Evolutionary conservation across 495 filamentous ascomycete species (phyloP).

Genomic region (Umbilicaria muhlenbergii): DNA sequence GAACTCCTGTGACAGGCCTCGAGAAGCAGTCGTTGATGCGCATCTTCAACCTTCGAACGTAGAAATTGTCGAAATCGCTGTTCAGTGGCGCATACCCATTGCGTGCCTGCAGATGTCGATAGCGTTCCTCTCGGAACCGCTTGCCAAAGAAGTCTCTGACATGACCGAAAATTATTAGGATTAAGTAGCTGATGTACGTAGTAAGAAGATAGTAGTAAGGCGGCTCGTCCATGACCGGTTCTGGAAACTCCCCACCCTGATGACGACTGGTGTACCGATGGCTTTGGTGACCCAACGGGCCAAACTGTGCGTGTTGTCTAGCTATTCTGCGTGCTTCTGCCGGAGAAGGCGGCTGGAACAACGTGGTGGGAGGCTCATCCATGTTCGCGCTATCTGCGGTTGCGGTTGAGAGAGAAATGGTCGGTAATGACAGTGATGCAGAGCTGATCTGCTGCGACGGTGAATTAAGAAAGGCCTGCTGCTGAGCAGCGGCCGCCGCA

Average conservation of each 20-base stretch:
- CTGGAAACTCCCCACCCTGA: constrained; percentile 57
- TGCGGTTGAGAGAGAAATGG: constrained; percentile 83
- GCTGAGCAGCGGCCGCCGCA: constrained; percentile 37
- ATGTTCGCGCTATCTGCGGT: constrained; percentile 61
- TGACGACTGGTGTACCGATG: constrained; percentile 82
- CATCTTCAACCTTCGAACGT: constrained; percentile 79
- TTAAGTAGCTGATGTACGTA: constrained; percentile 92
- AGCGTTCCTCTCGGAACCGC: constrained; percentile 69
- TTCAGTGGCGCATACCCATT: constrained; percentile 96
- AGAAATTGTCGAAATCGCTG: constrained; percentile 98
- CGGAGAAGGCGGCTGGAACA: constrained; percentile 85
- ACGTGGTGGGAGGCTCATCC: constrained; percentile 60
- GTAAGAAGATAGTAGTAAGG: constrained; percentile 94
- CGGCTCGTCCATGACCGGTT: constrained; percentile 86
- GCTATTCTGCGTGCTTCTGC: constrained; percentile 62
- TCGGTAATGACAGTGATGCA: constrained; percentile 65
- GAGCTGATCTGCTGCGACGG: constrained; percentile 51
- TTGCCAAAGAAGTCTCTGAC: constrained; percentile 97
- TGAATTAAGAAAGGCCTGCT: constrained; percentile 39
- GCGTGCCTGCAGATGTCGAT: constrained; percentile 62
- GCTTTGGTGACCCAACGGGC: constrained; percentile 58
- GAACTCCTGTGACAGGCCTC: constrained; percentile 80
- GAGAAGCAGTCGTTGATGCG: constrained; percentile 95
- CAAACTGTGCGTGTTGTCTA: constrained; percentile 81
- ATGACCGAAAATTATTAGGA: constrained; percentile 90